Percentiles rank a stretch among this genome's conserved stretches.
These are phyloP conservation scores for Onygenales sp. DNA, from an alignment of 2,329 filamentous ascomycete species.

Conservation along the genomic window DNA sequence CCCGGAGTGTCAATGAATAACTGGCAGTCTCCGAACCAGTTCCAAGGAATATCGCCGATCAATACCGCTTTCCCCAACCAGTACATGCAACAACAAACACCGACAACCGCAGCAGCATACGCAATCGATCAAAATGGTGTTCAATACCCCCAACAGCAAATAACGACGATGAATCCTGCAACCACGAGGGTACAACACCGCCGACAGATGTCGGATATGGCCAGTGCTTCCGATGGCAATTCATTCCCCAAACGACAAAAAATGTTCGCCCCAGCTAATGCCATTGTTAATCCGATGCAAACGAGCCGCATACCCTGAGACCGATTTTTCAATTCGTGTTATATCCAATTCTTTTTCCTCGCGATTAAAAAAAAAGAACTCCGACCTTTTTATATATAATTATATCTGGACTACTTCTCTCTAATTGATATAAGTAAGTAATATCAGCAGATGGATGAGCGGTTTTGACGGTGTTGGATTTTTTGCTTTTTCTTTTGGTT, in stretches of 20 bases:
- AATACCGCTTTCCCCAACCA: slow-evolving; percentile 37
- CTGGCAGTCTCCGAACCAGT: slow-evolving; percentile 54
- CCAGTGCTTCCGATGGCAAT: slow-evolving; percentile 43
- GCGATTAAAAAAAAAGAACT: background rate
- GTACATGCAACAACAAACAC: slow-evolving; percentile 23
- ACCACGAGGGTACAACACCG: slow-evolving; percentile 32
- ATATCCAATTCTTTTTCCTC: background rate
- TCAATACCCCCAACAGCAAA: slow-evolving; percentile 11
- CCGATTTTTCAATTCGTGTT: background rate
- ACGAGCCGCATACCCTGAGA: slow-evolving; percentile 26
- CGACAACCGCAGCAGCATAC: slow-evolving; percentile 5
- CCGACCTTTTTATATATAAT: background rate
- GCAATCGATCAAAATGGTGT: slow-evolving; percentile 12
- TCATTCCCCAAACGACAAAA: slow-evolving; percentile 50
- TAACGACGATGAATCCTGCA: slow-evolving; percentile 17
- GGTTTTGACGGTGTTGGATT: too few species aligned
- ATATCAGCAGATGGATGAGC: too few species aligned
- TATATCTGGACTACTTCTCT: background rate
- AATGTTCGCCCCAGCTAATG: slow-evolving; percentile 36
- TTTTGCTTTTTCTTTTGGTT: too few species aligned
- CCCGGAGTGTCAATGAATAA: slow-evolving; percentile 49
- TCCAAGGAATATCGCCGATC: slow-evolving; percentile 49
- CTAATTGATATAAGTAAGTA: too few species aligned
- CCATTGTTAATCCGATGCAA: slow-evolving; percentile 41
- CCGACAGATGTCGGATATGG: slow-evolving; percentile 52